phyloP scores from a whole-genome alignment of 2,329 filamentous ascomycete species.

The Colletotrichum brevisporum region DNA sequence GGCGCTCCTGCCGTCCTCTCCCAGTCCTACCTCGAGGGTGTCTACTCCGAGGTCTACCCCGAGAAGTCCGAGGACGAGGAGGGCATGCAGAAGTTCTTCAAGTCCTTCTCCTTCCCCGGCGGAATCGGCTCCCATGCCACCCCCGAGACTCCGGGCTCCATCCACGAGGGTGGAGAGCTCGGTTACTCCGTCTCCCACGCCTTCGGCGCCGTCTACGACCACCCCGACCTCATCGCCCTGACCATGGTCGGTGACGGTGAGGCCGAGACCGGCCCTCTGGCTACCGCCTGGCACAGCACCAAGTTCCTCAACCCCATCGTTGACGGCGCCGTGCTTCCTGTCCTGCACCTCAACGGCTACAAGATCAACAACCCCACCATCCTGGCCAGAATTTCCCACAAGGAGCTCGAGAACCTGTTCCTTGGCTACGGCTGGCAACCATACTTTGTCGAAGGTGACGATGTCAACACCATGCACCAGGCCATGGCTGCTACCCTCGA shows the following conservation, averaged over 20 bases:
- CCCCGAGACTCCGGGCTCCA: conserved; percentile 81
- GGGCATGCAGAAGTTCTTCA: conserved; percentile 83
- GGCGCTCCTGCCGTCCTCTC: conserved; percentile 83
- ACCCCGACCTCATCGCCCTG: conserved; percentile 80
- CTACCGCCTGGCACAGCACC: conserved; percentile 85
- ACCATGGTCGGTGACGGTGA: conserved; percentile 87
- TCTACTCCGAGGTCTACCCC: conserved; percentile 83
- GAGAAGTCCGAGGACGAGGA: conserved; percentile 78
- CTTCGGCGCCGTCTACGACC: conserved; percentile 82
- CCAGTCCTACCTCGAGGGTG: conserved; percentile 83
- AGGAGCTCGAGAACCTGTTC: conserved; percentile 79
- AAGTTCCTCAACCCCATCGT: conserved; percentile 86
- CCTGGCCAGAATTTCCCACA: conserved; percentile 79
- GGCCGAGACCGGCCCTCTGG: conserved; percentile 84
- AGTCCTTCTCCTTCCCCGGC: conserved; percentile 86
- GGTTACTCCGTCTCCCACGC: conserved; percentile 87
- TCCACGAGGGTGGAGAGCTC: conserved; percentile 85
- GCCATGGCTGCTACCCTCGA: conserved; percentile 85
- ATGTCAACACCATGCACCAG: conserved; percentile 82
- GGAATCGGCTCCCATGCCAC: conserved; percentile 85
- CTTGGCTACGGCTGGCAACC: conserved; percentile 83
- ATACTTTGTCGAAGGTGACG: conserved; percentile 84
- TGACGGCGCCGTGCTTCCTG: conserved; percentile 82
- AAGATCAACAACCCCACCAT: conserved; percentile 88
- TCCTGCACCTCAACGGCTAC: conserved; percentile 86